These are phyloP conservation scores for Termitomyces sp. DNA, from an alignment of 768 basidiomycete genomes.

Conservation along the genomic window DNA sequence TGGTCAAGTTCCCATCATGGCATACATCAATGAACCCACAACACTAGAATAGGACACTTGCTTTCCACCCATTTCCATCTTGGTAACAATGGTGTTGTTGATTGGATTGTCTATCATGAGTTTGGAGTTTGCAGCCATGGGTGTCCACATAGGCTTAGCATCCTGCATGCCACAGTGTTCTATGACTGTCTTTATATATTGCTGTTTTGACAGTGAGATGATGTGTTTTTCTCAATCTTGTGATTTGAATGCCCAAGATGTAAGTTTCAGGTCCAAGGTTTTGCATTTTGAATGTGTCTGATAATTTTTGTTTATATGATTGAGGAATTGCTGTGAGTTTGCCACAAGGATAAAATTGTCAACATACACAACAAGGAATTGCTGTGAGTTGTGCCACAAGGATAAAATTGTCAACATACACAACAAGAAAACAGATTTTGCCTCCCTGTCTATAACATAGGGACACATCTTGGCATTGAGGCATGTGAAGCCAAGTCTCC, in stretches of 20 bases:
- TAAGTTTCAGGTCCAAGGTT: background rate
- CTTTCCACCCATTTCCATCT: background rate
- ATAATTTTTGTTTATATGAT: background rate
- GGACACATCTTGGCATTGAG: too few species aligned
- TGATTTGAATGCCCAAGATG: background rate
- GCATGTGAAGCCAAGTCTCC: too few species aligned
- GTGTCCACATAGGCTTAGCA: background rate
- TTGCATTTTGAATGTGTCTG: background rate
- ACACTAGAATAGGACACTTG: background rate
- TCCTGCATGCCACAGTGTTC: background rate
- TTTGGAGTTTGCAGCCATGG: background rate
- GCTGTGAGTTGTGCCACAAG: too few species aligned
- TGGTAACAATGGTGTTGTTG: background rate
- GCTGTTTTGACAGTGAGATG: background rate
- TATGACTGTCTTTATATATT: background rate
- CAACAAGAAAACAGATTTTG: too few species aligned
- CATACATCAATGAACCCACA: too few species aligned
- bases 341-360: too few species aligned
- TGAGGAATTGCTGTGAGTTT: too few species aligned
- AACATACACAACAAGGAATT: too few species aligned
- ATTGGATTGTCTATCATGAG: background rate
- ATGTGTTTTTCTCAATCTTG: background rate
- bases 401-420: too few species aligned
- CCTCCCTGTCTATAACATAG: too few species aligned
- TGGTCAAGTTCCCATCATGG: too few species aligned